phyloP scores from a whole-genome alignment of 2,329 filamentous ascomycete species.

The Trichophyton benhamiae region DNA sequence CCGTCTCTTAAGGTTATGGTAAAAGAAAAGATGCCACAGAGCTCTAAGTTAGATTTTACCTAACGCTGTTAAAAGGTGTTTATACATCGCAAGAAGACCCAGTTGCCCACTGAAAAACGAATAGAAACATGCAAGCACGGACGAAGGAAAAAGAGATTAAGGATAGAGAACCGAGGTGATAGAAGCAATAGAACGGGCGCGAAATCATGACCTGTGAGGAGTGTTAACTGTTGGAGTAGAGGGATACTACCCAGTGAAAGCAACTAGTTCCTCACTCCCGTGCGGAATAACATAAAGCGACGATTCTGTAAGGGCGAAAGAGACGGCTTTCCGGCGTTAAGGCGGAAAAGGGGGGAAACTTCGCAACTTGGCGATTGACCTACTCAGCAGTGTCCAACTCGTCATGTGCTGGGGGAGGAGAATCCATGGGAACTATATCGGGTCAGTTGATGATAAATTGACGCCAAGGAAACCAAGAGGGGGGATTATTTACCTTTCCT shows the following conservation, averaged over 20 bases:
- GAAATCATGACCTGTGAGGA: neutral
- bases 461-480: neutral
- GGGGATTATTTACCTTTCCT: conserved; percentile 56
- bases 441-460: neutral
- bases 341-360: neutral
- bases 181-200: neutral
- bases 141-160: neutral
- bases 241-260: neutral
- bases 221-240: neutral
- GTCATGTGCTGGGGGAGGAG: conserved; percentile 73
- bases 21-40: conserved; percentile 2
- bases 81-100: conserved; percentile 4
- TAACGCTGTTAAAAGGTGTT: conserved; percentile 4
- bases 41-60: conserved; percentile 4
- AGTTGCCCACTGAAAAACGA: neutral
- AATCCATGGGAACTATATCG: conserved; percentile 48
- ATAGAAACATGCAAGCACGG: neutral
- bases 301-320: neutral
- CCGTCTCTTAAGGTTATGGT: neutral
- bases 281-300: neutral
- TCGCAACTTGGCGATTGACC: conserved; percentile 16
- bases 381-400: conserved; percentile 91
- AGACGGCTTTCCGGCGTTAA: neutral
- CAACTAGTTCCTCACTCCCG: neutral
- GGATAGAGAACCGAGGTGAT: neutral